These are phyloP conservation scores for Cyphellophora attinorum DNA, from an alignment of 2,329 filamentous ascomycete genomes.

Conservation along the genomic window DNA sequence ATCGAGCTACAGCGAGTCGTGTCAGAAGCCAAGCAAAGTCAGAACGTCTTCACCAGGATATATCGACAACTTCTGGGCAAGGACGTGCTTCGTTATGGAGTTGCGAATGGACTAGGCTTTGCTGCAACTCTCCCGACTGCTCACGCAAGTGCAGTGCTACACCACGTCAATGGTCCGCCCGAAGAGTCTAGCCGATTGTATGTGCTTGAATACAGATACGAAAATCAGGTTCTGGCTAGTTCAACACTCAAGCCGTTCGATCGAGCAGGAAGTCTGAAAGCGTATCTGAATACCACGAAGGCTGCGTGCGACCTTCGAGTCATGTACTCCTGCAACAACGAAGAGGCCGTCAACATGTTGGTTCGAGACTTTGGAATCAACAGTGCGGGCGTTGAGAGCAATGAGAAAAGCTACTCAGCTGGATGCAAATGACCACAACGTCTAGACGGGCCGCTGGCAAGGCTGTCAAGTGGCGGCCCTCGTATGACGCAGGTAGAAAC, in stretches of 20 bases:
- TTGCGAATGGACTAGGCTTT: slow-evolving; percentile 4
- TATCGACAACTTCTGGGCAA: not conserved
- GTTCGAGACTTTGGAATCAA: slow-evolving; percentile 5
- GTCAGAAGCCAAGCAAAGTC: not conserved
- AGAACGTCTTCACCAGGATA: not conserved
- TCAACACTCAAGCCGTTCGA: slow-evolving; percentile 4
- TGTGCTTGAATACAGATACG: slow-evolving; percentile 5
- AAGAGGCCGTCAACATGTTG: slow-evolving; percentile 8
- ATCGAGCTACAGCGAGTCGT: not conserved
- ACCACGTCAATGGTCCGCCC: slow-evolving; percentile 1
- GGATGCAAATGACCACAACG: slow-evolving; percentile 7
- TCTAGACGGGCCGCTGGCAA: slow-evolving; percentile 5
- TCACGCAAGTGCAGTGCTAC: slow-evolving; percentile 5
- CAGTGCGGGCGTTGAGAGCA: slow-evolving; percentile 3
- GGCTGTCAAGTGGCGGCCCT: slow-evolving; percentile 7
- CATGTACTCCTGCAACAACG: slow-evolving; percentile 8
- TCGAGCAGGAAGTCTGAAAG: slow-evolving; percentile 1
- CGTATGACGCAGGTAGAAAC: slow-evolving; percentile 6
- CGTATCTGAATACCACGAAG: slow-evolving; percentile 3
- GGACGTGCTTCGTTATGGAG: slow-evolving; percentile 1
- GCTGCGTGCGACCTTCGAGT: slow-evolving; percentile 2
- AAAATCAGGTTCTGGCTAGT: slow-evolving; percentile 4
- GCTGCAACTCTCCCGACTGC: slow-evolving; percentile 3
- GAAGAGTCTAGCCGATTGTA: slow-evolving; percentile 4
- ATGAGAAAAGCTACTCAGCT: slow-evolving; percentile 7